Evolutionary conservation across 768 basidiomycete species (phyloP), one percentile per base, ranked within the genome.

Genomic region (Porphyrellus cyaneotinctus): DNA sequence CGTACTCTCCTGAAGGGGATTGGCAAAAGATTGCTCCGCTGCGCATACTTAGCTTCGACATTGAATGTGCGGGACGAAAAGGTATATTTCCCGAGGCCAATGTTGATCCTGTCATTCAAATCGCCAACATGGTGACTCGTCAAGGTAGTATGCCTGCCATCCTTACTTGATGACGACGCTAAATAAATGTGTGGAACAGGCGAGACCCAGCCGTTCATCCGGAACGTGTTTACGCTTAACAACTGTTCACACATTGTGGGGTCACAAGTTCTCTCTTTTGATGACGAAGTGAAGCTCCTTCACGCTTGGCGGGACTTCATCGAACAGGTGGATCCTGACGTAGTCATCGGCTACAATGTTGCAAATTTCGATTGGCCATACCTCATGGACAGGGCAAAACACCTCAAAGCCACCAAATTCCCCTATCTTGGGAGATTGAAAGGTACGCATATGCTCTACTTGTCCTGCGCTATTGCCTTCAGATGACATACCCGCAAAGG

Each of bases 61-160:
- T 99, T 61, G 97, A 99, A 72, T 99, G 97, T 70, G 97, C 97
- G 0, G 97, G 97, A 20, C 76, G 97, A 23, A 97, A 97, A 64
- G 97, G 97, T 28, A 88, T 97, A 59, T 99, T 99, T 64, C 97
- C 97, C 0, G 97, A 98, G 64, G 79, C 97, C 9, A 75, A 84
- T 11, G 67, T 79, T 28, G 97, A 99, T 70, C 95, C 95, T 10
- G 92, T 99, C 50, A 98, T 98, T 61, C 97, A 98, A 64, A 98
- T 98, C 54, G 97, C 95, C 1, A 97, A 92, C 68, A 98, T 98
- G 97, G 95, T 98, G 12, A 97, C 95, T 32, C 80, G 89, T 6
- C 97, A 99, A 81, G 95, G 95, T 92, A 73, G 58, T 15, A 3
- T 28, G n/a, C 23, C 36, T 9, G 3, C 39, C 6, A 11, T 1